Conservation (phyloP, 2,329 filamentous ascomycete genomes). For the Fusarium paranaense region DNA sequence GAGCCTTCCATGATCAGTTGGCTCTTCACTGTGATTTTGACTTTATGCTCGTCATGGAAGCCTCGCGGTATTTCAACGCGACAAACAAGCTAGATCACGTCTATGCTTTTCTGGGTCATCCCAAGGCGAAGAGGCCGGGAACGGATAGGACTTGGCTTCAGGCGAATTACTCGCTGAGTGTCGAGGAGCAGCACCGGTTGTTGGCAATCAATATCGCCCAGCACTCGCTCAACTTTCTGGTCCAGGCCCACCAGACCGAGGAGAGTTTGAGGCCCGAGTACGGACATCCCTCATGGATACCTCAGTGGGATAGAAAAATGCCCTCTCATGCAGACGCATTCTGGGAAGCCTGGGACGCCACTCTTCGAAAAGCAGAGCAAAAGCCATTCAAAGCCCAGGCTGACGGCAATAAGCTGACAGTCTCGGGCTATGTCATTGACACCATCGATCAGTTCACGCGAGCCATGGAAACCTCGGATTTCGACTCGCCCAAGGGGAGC, state of each 20-base stretch:
- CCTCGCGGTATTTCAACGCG: conserved; percentile 15
- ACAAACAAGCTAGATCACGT: conserved; percentile 14
- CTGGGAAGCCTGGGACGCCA: conserved; percentile 20
- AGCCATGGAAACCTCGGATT: background rate
- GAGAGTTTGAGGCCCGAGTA: background rate
- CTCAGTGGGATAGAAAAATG: conserved; percentile 3
- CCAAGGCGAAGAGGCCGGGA: background rate
- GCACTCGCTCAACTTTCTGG: conserved; percentile 8
- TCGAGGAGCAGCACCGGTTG: conserved; percentile 7
- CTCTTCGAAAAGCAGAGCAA: background rate
- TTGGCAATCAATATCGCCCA: background rate
- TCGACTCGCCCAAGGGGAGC: background rate
- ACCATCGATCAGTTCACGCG: conserved; percentile 6
- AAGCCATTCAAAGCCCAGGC: background rate
- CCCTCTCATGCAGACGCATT: conserved; percentile 6
- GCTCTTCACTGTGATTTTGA: background rate
- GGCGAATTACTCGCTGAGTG: conserved; percentile 4
- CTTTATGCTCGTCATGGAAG: conserved; percentile 18
- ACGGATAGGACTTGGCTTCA: conserved; percentile 4
- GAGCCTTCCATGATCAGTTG: background rate
- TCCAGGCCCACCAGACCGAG: background rate
- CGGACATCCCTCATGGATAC: conserved; percentile 4
- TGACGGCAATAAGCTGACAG: background rate
- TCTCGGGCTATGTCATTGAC: background rate
- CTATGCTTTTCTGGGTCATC: conserved; percentile 15